Conservation (phyloP, 2,329 filamentous ascomycete species). For the Neopestalotiopsis sp. region DNA sequence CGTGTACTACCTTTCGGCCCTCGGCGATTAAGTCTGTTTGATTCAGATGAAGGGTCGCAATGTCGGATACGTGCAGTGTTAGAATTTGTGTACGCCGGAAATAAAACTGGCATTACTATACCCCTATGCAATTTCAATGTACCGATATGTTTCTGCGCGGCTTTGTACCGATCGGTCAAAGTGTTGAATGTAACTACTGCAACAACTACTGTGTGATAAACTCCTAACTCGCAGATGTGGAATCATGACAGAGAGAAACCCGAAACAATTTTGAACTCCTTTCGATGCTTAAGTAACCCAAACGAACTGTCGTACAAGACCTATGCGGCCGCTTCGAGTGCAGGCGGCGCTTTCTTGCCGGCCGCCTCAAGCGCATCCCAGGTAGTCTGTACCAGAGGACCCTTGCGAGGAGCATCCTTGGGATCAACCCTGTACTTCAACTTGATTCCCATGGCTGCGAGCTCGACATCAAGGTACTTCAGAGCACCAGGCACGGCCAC, state of each 20-base stretch:
- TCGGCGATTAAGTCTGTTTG: neutral
- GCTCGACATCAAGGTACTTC: conserved; percentile 91
- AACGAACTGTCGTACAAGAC: neutral
- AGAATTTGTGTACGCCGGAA: neutral
- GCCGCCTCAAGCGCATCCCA: conserved; percentile 38
- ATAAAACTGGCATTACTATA: neutral
- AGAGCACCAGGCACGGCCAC: conserved; percentile 93
- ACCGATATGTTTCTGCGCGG: neutral
- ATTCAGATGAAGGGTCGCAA: neutral
- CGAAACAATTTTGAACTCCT: conserved; percentile 13
- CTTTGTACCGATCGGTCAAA: neutral
- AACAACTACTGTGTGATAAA: neutral
- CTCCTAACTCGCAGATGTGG: neutral
- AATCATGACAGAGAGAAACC: neutral
- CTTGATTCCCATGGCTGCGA: conserved; percentile 95
- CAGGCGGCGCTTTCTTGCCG: conserved; percentile 29
- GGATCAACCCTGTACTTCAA: conserved; percentile 77
- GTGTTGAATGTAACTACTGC: neutral
- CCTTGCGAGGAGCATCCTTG: conserved; percentile 69
- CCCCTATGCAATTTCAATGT: neutral
- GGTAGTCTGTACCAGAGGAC: conserved; percentile 46
- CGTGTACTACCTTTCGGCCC: neutral
- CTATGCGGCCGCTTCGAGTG: conserved; percentile 28
- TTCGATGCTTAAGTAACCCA: conserved; percentile 8
- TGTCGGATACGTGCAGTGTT: neutral